Base-by-base conservation (phyloP, 2,329 filamentous ascomycete species). In the Ambrosiella xylebori region DNA sequence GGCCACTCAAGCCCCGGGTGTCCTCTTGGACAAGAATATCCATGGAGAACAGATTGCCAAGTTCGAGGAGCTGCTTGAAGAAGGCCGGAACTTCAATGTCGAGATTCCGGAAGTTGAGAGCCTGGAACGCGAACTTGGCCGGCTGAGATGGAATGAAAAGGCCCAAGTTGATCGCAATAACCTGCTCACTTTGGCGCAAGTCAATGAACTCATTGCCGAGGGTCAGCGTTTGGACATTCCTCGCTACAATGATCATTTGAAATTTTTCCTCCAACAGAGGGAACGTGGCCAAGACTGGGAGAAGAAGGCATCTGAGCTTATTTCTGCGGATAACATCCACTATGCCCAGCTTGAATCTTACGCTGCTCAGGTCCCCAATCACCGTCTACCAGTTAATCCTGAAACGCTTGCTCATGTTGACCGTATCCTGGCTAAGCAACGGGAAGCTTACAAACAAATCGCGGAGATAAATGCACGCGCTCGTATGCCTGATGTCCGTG, bases 301-400 rank as follows among this genome's bases (percentile, higher is more conserved):
- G 71, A 77, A 81, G 53, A 97, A 96, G 69, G 91, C 89, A 1
- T 86, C 86, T 65, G 91, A 98, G 68, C 76, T 98, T 57, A 94
- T 97, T 71, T 79, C 82, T n/a, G 89, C 89, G 7, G 91, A 97
- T 65, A 77, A 85, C 47, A 85, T 97, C 9, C 89, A 97, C 70
- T 97, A 95, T 65, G 87, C 90, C 57, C 93, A 98, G 67, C 79
- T 98, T 0, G 93, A 97, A 68, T 88, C 91, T 0, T 74, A 98
- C 5, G 94, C 89, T 1, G 80, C 81, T 54, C 91, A 97, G 71
- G 90, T 90, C 0, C 73, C 77, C 59, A 75, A 68, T 36, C 77
- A 81, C 39, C 77, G 78, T 4, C 75, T 96, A 15, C 91, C 93
- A 0, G 90, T 97, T 17, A 86, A 86, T 1, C 74, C 81, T 3